These are phyloP conservation scores for Tricholoma saponaceum DNA, from an alignment of 768 basidiomycete genomes.

Conservation along the genomic window DNA sequence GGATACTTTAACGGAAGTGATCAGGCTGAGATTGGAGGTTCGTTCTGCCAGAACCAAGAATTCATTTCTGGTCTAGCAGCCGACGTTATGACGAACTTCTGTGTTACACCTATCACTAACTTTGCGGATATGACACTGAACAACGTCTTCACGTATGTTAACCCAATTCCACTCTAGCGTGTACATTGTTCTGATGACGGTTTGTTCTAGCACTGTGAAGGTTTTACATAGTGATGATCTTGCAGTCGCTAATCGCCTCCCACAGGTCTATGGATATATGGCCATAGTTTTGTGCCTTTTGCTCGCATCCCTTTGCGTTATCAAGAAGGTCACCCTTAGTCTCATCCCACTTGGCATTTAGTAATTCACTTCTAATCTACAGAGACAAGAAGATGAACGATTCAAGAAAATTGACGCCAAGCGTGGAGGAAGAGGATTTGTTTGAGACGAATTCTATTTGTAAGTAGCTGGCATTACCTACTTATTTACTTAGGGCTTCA, in stretches of 20 bases:
- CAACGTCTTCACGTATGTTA: constrained; percentile 76
- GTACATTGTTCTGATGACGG: constrained; percentile 1
- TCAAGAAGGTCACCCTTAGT: constrained; percentile 58
- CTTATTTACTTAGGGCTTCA: too few relatives aligned
- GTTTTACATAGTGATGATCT: background rate
- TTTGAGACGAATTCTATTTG: constrained; percentile 36
- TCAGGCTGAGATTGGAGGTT: constrained; percentile 53
- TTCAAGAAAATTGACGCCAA: constrained; percentile 90
- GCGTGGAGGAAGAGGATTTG: constrained; percentile 83
- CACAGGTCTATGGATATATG: constrained; percentile 78
- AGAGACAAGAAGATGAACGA: constrained; percentile 78
- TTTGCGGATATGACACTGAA: constrained; percentile 74
- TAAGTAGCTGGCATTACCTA: background rate
- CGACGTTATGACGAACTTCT: constrained; percentile 49
- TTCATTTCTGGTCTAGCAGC: constrained; percentile 38
- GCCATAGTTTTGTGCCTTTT: constrained; percentile 71
- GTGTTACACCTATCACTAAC: constrained; percentile 64
- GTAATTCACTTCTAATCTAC: constrained; percentile 9
- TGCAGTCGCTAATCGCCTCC: constrained; percentile 5
- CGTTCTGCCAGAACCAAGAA: constrained; percentile 47
- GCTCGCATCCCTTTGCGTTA: constrained; percentile 80
- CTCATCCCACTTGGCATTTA: background rate
- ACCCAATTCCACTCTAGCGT: background rate
- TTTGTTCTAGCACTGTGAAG: constrained; percentile 40
- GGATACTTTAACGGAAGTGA: constrained; percentile 77